A percentile compares a stretch with the other conserved stretches of the same genome.
Evolutionary conservation across 2,329 filamentous ascomycete genomes (phyloP).

Genomic region (Ophiosphaerella narmari): DNA sequence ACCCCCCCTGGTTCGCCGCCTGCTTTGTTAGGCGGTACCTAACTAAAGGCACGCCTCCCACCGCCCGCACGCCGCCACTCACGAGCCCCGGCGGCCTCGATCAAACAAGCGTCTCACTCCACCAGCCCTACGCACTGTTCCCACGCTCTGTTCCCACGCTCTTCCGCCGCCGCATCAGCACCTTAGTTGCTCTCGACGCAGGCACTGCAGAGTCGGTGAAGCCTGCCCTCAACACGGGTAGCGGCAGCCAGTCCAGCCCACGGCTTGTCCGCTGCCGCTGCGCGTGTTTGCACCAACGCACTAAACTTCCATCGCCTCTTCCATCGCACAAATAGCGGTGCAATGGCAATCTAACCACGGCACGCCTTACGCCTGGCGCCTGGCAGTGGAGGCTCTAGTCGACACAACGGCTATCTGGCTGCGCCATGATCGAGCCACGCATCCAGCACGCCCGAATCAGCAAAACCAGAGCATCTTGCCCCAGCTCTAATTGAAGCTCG

Average conservation of each 20-base stretch:
- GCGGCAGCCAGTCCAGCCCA: slow-evolving; percentile 20
- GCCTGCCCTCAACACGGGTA: slow-evolving; percentile 16
- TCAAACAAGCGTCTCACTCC: slow-evolving; percentile 26
- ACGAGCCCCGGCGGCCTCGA: slow-evolving; percentile 18
- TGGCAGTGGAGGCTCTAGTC: slow-evolving; percentile 20
- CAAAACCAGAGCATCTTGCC: neutral
- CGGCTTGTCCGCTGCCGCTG: slow-evolving; percentile 25
- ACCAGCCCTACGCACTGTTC: slow-evolving; percentile 35
- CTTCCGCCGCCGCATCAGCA: slow-evolving; percentile 36
- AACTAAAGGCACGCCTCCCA: slow-evolving; percentile 7
- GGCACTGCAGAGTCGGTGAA: slow-evolving; percentile 28
- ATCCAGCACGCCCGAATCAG: neutral
- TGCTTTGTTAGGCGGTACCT: slow-evolving; percentile 26
- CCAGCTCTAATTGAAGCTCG: too few relatives aligned
- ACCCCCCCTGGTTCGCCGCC: slow-evolving; percentile 13
- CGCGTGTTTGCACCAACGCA: neutral
- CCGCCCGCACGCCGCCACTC: slow-evolving; percentile 17
- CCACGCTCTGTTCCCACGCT: slow-evolving; percentile 29
- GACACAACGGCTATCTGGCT: slow-evolving; percentile 12
- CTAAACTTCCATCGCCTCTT: neutral
- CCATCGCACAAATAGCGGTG: slow-evolving; percentile 8
- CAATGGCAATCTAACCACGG: slow-evolving; percentile 8
- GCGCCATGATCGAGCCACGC: slow-evolving; percentile 23
- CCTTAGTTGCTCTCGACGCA: slow-evolving; percentile 10
- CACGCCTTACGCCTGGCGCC: slow-evolving; percentile 23